Conservation (phyloP, 73 alveolate species). For the Tetrahymena elliotti region DNA sequence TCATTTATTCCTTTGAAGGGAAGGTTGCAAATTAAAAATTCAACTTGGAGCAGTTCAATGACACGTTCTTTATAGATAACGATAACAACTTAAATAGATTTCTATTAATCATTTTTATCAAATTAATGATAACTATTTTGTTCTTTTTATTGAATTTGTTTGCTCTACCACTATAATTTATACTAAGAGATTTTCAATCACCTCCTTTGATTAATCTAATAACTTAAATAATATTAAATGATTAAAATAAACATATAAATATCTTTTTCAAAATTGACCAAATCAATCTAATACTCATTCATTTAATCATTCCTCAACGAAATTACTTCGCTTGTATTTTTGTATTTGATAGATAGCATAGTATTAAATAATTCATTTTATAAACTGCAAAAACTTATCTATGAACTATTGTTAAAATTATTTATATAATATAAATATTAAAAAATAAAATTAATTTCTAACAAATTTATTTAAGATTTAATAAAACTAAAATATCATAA, state of each 20-base stretch:
- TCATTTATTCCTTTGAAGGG: not conserved
- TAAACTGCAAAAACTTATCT: too few relatives aligned
- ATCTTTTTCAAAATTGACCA: not conserved
- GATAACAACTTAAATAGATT: not conserved
- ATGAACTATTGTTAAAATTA: too few relatives aligned
- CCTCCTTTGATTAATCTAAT: not conserved
- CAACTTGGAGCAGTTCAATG: not conserved
- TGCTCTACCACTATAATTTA: not conserved
- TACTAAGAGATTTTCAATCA: not conserved
- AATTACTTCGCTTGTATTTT: not conserved
- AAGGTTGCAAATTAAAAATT: not conserved
- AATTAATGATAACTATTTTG: not conserved
- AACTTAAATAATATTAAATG: not conserved
- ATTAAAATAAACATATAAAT: not conserved
- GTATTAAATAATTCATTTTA: not conserved
- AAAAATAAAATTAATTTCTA: too few relatives aligned
- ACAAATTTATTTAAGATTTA: too few relatives aligned
- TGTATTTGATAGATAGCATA: too few relatives aligned
- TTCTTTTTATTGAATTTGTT: not conserved
- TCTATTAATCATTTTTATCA: not conserved
- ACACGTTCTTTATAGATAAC: not conserved
- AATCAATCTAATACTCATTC: not conserved
- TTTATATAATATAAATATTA: too few relatives aligned
- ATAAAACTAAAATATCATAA: too few relatives aligned
- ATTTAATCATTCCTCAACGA: not conserved